Conservation (phyloP, 2,329 filamentous ascomycete genomes). For the Trichophyton rubrum region DNA sequence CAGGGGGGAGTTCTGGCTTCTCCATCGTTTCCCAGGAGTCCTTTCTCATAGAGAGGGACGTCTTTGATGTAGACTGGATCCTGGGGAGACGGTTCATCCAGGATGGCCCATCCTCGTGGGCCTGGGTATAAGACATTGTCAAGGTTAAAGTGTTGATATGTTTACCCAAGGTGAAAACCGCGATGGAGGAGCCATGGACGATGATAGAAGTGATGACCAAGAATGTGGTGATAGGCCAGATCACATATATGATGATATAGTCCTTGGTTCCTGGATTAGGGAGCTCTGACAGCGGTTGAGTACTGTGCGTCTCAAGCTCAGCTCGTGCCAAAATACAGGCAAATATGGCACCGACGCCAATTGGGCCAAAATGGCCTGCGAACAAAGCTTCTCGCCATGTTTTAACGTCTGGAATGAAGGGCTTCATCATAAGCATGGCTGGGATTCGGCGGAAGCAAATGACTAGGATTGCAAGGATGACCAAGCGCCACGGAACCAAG, state of each 20-base stretch:
- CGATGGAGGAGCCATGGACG: conserved; percentile 94
- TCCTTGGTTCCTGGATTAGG: conserved; percentile 41
- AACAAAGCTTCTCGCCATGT: conserved; percentile 96
- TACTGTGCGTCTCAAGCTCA: conserved; percentile 66
- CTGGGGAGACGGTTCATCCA: conserved; percentile 92
- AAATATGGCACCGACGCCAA: conserved; percentile 93
- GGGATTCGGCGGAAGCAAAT: conserved; percentile 93
- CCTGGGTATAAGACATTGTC: conserved; percentile 91
- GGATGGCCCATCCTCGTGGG: conserved; percentile 71
- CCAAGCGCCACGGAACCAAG: conserved; percentile 72
- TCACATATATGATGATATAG: conserved; percentile 64
- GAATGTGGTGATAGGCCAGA: conserved; percentile 94
- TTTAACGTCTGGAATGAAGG: conserved; percentile 89
- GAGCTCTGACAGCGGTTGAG: conserved; percentile 60
- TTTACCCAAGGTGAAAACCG: conserved; percentile 94
- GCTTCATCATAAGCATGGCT: conserved; percentile 83
- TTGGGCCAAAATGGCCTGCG: conserved; percentile 93
- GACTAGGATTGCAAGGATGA: conserved; percentile 88
- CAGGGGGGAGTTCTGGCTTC: conserved; percentile 50
- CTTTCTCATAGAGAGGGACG: conserved; percentile 59
- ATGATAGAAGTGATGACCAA: conserved; percentile 88
- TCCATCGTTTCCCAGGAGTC: conserved; percentile 53
- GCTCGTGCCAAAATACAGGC: conserved; percentile 83
- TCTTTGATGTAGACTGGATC: conserved; percentile 71
- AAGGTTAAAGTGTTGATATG: conserved; percentile 93